Base-by-base conservation (phyloP, 2,329 filamentous ascomycete genomes). In the Claviceps paspali region DNA sequence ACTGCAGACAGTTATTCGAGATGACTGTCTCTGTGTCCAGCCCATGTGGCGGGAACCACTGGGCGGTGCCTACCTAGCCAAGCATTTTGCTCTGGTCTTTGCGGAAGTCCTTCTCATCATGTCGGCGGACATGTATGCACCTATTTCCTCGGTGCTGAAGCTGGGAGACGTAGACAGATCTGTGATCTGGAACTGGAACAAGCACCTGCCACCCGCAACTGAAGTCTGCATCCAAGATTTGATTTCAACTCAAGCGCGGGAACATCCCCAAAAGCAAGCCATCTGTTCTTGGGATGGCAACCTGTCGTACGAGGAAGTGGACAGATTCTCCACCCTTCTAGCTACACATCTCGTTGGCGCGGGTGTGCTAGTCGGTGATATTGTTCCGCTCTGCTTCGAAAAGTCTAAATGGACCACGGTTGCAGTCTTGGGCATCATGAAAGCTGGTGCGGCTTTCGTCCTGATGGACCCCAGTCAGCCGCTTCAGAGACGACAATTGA, bases 241-340 rank as follows among this genome's bases (percentile, higher is more conserved):
- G 19, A 36, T 36, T 27, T 30, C 34, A 22, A 14, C 8, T 8
- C 34, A 30, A 19, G 34, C 26, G 14, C 18, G 4, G 10, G 23
- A 21, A 10, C 34, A 36, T 22, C 27, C 27, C 9, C 9, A 18
- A 9, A 36, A 36, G 21, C 33, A 36, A 47, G 35, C 35, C 19
- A 37, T 37, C 59, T 60, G 46, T 59, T 59, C 41, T 67, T 61
- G 5, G 48, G 38, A 42, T 61, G 35, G 35, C 18, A 19, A 31
- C 7, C 19, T 37, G 11, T 31, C 35, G 2, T 37, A 37, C 35
- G 35, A 24, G 4, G 28, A 37, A n/a, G 14, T 37, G 4, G 35
- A 37, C 18, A 18, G 6, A 4, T 37, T 11, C 15, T 37, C 35
- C 3, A 31, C 11, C 15, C 28, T 26, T 23, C 14, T 37, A 12